These are phyloP conservation scores for Penicillium sp. DNA, from an alignment of 2,329 filamentous ascomycete genomes.

Conservation along the genomic window DNA sequence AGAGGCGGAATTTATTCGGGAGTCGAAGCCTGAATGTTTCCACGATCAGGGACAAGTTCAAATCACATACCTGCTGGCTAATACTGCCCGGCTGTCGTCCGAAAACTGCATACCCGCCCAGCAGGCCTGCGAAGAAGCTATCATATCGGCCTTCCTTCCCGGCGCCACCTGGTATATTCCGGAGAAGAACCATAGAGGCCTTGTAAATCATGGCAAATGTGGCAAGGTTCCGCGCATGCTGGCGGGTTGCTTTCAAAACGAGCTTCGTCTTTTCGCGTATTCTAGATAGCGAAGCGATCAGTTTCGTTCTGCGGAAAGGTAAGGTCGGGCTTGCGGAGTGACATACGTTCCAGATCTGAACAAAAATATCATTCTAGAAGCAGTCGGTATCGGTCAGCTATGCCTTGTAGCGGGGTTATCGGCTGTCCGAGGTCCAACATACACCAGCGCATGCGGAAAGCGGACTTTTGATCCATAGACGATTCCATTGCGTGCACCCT, in stretches of 20 bases:
- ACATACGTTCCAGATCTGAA: constrained; percentile 84
- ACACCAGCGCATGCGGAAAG: constrained; percentile 94
- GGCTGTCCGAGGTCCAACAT: constrained; percentile 27
- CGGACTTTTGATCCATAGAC: constrained; percentile 97
- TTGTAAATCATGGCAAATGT: constrained; percentile 93
- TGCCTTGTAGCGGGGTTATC: background rate
- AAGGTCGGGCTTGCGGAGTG: constrained; percentile 20
- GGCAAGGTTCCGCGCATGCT: constrained; percentile 87
- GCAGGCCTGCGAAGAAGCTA: constrained; percentile 77
- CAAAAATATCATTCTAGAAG: constrained; percentile 81
- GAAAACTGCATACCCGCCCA: constrained; percentile 92
- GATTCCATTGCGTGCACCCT: constrained; percentile 92
- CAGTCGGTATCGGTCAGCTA: constrained; percentile 15
- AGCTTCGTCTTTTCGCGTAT: constrained; percentile 73
- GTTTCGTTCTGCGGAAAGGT: constrained; percentile 10
- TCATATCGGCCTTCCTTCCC: constrained; percentile 70
- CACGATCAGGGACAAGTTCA: background rate
- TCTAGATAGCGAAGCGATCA: constrained; percentile 31
- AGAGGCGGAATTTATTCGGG: background rate
- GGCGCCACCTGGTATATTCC: constrained; percentile 49
- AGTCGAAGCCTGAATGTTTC: background rate
- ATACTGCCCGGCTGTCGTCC: constrained; percentile 76
- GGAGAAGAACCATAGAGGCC: constrained; percentile 70
- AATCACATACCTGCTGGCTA: constrained; percentile 62
- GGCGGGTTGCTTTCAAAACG: constrained; percentile 80